A percentile compares a stretch with the other conserved stretches of the same genome.
Evolutionary conservation across 2,329 filamentous ascomycete genomes (phyloP).

Genomic region (Byssothecium circinans): DNA sequence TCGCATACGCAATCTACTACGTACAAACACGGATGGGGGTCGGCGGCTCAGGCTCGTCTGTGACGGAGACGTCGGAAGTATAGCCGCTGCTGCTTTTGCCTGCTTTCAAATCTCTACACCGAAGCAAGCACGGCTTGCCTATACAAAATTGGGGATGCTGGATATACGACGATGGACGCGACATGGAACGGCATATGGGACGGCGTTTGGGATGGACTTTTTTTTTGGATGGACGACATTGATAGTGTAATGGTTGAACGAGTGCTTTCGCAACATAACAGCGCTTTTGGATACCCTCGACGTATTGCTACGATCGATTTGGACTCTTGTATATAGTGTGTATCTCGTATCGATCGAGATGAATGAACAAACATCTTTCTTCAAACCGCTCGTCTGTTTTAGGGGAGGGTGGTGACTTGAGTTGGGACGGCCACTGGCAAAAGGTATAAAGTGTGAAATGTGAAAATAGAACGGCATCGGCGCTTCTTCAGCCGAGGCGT

Average conservation of each 20-base stretch:
- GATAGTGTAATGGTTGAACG: neutral
- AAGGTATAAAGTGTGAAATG: too few species aligned
- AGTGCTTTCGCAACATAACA: neutral
- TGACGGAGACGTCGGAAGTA: slow-evolving; percentile 36
- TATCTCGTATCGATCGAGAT: neutral
- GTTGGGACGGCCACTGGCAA: too few species aligned
- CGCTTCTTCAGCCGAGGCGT: too few species aligned
- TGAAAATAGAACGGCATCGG: too few species aligned
- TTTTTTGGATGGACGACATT: neutral
- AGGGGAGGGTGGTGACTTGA: neutral
- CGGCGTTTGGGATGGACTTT: slow-evolving; percentile 1
- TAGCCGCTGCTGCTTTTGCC: neutral
- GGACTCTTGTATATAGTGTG: neutral
- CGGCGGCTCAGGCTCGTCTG: slow-evolving; percentile 33
- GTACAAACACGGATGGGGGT: slow-evolving; percentile 49
- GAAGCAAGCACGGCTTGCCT: neutral
- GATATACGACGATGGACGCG: neutral
- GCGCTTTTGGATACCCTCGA: neutral
- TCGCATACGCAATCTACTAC: slow-evolving; percentile 55
- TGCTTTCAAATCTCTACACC: neutral
- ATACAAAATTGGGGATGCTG: neutral
- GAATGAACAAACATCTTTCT: neutral
- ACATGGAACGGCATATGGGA: neutral
- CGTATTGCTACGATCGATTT: neutral
- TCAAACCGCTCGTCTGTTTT: too few species aligned